Evolutionary conservation across 495 filamentous ascomycete species (phyloP).

Genomic region (Annulohypoxylon bovei): DNA sequence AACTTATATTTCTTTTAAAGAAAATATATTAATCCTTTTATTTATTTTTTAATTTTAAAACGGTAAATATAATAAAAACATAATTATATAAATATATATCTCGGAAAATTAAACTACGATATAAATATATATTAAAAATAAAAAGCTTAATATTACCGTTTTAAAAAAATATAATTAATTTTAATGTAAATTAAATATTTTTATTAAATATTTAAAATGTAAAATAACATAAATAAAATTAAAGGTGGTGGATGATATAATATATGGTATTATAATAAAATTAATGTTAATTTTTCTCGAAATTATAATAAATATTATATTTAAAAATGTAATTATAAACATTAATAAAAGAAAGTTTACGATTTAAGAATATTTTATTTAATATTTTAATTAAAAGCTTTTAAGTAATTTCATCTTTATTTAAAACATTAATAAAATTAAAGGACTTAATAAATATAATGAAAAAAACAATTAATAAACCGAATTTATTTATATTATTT

Average conservation of each 20-base stretch:
- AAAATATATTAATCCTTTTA: too few relatives aligned
- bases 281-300: background rate
- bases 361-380: background rate
- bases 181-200: too few relatives aligned
- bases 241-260: background rate
- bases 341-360: background rate
- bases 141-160: too few relatives aligned
- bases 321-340: background rate
- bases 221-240: background rate
- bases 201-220: too few relatives aligned
- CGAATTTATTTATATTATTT: background rate
- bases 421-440: background rate
- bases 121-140: too few relatives aligned
- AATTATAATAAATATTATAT: background rate
- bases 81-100: too few relatives aligned
- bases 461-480: background rate
- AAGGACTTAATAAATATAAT: background rate
- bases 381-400: background rate
- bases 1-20: too few relatives aligned
- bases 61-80: too few relatives aligned
- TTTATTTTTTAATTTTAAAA: too few relatives aligned
- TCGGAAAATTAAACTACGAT: too few relatives aligned
- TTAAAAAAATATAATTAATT: too few relatives aligned
- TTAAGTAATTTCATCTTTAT: background rate
- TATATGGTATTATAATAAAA: background rate